Percentiles rank a stretch among this genome's conserved stretches.
phyloP scores from a whole-genome alignment of 768 basidiomycete species.

The Boletus rex-veris region DNA sequence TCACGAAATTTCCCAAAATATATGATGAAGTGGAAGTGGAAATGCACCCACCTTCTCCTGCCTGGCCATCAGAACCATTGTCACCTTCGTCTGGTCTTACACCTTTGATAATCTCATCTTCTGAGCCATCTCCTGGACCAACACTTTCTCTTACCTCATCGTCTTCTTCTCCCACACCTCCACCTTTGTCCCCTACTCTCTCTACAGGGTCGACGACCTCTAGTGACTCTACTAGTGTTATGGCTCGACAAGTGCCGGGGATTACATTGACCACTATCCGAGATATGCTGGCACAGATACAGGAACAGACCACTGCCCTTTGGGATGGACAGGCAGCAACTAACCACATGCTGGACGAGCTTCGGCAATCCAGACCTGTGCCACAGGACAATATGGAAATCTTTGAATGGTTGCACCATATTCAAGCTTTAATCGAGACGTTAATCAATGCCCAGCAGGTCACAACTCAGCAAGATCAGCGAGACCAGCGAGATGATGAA shows the following conservation, averaged over 20 bases:
- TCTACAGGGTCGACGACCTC: conserved; percentile 30
- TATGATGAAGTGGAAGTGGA: conserved; percentile 33
- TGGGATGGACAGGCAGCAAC: conserved; percentile 60
- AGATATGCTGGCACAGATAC: conserved; percentile 53
- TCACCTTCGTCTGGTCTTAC: conserved; percentile 27
- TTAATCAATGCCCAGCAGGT: conserved; percentile 9
- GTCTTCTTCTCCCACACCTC: conserved; percentile 33
- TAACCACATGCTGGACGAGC: conserved; percentile 58
- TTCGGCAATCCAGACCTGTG: conserved; percentile 48
- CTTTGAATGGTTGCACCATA: conserved; percentile 26
- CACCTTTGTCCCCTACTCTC: conserved; percentile 36
- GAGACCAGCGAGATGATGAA: not conserved
- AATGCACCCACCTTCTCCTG: conserved; percentile 33
- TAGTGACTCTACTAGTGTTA: conserved; percentile 32
- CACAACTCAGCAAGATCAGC: not conserved
- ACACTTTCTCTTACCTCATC: conserved; percentile 40
- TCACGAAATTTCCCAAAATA: conserved; percentile 60
- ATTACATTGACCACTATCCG: conserved; percentile 44
- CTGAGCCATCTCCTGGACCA: conserved; percentile 34
- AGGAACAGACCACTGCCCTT: conserved; percentile 56
- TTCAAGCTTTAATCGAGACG: conserved; percentile 22
- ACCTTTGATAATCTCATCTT: conserved; percentile 33
- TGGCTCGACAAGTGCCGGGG: conserved; percentile 35
- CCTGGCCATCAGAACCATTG: conserved; percentile 34
- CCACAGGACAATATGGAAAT: conserved; percentile 40